These are phyloP conservation scores for Metarhizium humberi DNA, from an alignment of 2,329 filamentous ascomycete species.

Conservation along the genomic window DNA sequence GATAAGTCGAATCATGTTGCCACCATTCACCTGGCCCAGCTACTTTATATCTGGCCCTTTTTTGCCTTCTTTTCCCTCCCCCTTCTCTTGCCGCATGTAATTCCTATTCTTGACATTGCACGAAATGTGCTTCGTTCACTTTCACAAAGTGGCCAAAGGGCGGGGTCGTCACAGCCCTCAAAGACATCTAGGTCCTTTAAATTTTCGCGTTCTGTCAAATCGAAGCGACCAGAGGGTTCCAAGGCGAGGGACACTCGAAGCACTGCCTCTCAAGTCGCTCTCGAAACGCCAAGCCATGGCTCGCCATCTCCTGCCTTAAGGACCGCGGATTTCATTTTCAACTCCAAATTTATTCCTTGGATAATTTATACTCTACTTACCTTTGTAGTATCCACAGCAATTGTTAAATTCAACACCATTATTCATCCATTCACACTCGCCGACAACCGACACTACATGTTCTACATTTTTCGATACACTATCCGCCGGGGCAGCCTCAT, in stretches of 20 bases:
- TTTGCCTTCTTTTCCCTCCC: conserved; percentile 85
- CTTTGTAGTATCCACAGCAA: conserved; percentile 26
- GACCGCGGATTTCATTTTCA: conserved; percentile 13
- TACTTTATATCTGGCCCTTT: conserved; percentile 92
- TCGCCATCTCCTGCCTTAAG: conserved; percentile 9
- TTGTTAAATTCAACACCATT: conserved; percentile 78
- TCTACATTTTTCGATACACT: conserved; percentile 85
- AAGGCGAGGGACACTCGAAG: not conserved
- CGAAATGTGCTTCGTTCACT: not conserved
- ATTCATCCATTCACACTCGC: conserved; percentile 93
- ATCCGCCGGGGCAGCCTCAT: conserved; percentile 56
- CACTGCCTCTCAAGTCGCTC: not conserved
- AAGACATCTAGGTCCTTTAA: not conserved
- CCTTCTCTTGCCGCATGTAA: conserved; percentile 47
- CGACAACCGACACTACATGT: conserved; percentile 95
- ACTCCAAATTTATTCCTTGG: conserved; percentile 24
- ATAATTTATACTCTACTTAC: conserved; percentile 25
- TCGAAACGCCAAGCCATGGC: not conserved
- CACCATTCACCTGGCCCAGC: conserved; percentile 79
- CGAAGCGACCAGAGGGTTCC: not conserved
- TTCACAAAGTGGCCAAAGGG: not conserved
- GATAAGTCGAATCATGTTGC: conserved; percentile 93
- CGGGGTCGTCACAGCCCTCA: not conserved
- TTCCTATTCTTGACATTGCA: conserved; percentile 25
- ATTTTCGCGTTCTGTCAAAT: not conserved